phyloP scores from a whole-genome alignment of 176 grass and related monocot species.

The Leersia perrieri region DNA sequence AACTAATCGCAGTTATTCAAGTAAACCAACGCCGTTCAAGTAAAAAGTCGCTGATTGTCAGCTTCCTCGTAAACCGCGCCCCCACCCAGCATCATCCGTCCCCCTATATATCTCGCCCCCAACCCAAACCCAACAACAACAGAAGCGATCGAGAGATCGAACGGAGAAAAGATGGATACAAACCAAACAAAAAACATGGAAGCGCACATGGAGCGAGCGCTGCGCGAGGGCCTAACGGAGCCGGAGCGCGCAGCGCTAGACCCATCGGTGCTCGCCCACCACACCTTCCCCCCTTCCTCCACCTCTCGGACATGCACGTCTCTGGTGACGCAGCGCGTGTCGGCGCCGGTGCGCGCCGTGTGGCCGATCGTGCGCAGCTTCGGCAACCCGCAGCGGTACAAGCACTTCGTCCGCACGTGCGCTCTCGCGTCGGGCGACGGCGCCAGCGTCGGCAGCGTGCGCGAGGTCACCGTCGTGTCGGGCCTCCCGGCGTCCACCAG shows the following conservation, averaged over 20 bases:
- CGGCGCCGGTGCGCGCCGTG: constrained; percentile 64
- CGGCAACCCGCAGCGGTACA: constrained; percentile 79
- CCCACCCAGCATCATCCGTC: no score
- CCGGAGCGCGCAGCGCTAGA: constrained; percentile 29
- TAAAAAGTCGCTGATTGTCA: constrained; percentile 32
- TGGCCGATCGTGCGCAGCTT: constrained; percentile 89
- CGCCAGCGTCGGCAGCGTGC: constrained; percentile 72
- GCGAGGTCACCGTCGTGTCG: constrained; percentile 83
- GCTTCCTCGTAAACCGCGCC: constrained; percentile 19
- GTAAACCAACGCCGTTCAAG: neutral
- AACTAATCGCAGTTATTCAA: no score
- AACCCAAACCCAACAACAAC: no score
- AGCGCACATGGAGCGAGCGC: constrained; percentile 48
- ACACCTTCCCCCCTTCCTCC: constrained; percentile 63
- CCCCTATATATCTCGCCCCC: neutral
- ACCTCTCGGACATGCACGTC: constrained; percentile 91
- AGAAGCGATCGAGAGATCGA: no score
- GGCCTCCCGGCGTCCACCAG: constrained; percentile 85
- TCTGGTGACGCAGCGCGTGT: constrained; percentile 78
- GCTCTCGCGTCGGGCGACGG: constrained; percentile 57
- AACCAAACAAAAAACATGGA: constrained; percentile 62
- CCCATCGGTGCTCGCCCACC: constrained; percentile 48
- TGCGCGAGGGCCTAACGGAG: constrained; percentile 40
- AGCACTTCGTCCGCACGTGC: constrained; percentile 94
- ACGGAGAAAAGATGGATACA: constrained; percentile 35